Conservation (phyloP, 108 stramenopile species). For the Mediolabrus comicus region DNA sequence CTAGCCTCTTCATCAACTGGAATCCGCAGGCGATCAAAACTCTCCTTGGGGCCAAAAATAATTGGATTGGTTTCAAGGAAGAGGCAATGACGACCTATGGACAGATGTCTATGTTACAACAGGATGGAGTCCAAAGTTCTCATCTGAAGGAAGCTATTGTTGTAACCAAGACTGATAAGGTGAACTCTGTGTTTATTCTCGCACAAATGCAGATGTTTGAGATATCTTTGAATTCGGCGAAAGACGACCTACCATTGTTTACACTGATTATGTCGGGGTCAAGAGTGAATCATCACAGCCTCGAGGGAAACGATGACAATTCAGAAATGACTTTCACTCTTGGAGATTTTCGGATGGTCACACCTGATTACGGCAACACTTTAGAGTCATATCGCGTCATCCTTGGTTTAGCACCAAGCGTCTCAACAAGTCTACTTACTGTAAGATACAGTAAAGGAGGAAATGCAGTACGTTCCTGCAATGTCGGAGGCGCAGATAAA, state of each 20-base stretch:
- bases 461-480: constrained; percentile 43
- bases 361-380: constrained; percentile 33
- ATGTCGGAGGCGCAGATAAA: constrained; percentile 25
- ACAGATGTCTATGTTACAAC: constrained; percentile 20
- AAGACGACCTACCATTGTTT: constrained; percentile 80
- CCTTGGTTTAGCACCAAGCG: constrained; percentile 70
- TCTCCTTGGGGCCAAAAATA: constrained; percentile 35
- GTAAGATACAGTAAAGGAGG: constrained; percentile 63
- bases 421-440: constrained; percentile 63
- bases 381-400: constrained; percentile 65
- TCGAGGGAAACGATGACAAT: constrained; percentile 22
- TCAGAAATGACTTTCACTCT: constrained; percentile 48
- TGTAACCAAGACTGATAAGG: background rate
- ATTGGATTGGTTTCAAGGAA: constrained; percentile 42
- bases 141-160: background rate
- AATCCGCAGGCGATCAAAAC: constrained; percentile 70
- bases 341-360: constrained; percentile 65
- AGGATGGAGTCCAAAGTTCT: constrained; percentile 1
- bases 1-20: constrained; percentile 80
- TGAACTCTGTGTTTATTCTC: constrained; percentile 47
- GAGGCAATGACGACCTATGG: constrained; percentile 38
- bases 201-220: constrained; percentile 73
- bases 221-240: constrained; percentile 69
- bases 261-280: constrained; percentile 64
- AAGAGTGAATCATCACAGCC: constrained; percentile 41